Conservation (phyloP, 495 filamentous ascomycete species). For the Pseudoneurospora amorphoporcata region DNA sequence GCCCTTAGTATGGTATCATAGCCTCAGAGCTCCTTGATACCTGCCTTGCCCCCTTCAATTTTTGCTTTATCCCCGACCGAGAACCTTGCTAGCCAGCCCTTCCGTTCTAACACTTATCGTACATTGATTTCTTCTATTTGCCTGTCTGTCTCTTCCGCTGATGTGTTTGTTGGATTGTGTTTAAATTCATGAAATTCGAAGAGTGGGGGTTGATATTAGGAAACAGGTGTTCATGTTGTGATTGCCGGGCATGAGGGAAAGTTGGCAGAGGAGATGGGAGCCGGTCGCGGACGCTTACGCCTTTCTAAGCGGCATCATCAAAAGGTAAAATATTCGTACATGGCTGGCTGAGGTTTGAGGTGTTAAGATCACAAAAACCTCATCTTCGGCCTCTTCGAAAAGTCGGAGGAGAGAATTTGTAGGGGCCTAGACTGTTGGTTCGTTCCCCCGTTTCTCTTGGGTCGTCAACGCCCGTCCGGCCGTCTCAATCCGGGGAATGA, state of each 20-base stretch:
- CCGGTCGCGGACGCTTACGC: neutral
- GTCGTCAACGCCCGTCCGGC: neutral
- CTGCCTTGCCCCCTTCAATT: neutral
- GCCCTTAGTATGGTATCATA: neutral
- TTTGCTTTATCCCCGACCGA: neutral
- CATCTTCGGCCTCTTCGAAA: neutral
- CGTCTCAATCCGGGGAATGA: neutral
- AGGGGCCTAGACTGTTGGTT: neutral
- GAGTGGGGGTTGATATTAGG: neutral
- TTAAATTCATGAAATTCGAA: neutral
- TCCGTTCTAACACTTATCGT: neutral
- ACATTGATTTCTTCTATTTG: neutral
- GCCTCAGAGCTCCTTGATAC: neutral
- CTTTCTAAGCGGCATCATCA: neutral
- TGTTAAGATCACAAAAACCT: neutral
- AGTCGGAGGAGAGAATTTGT: neutral
- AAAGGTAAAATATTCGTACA: neutral
- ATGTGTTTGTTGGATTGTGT: neutral
- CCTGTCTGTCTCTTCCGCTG: neutral
- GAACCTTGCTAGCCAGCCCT: neutral
- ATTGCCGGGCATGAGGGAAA: neutral
- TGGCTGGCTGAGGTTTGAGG: neutral
- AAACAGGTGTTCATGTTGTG: neutral
- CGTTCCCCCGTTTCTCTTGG: neutral
- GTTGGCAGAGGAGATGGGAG: neutral